These are phyloP conservation scores for Entomortierella lignicola DNA, from an alignment of 192 early-diverging fungal genomes.

Conservation along the genomic window DNA sequence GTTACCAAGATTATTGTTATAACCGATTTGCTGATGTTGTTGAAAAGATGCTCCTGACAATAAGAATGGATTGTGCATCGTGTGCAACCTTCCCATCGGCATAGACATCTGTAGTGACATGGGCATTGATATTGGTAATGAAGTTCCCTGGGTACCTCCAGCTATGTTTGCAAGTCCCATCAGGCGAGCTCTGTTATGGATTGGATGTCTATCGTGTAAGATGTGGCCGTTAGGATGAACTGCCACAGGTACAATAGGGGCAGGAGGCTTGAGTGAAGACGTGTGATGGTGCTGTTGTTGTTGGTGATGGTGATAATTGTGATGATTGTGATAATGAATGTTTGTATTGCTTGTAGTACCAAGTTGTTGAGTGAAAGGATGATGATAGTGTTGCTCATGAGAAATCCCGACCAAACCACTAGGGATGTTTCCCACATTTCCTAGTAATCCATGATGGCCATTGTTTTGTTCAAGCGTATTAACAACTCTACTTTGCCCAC, in stretches of 20 bases:
- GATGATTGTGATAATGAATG: neutral
- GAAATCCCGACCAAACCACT: conserved; percentile 5
- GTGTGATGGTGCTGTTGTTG: conserved; percentile 8
- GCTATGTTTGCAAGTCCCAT: conserved; percentile 10
- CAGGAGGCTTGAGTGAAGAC: neutral
- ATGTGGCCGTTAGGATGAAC: conserved; percentile 50
- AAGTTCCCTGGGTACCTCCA: neutral
- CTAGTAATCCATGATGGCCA: neutral
- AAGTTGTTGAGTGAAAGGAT: neutral
- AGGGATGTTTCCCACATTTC: neutral
- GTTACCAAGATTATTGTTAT: neutral
- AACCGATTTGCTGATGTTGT: neutral
- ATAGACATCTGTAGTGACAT: neutral
- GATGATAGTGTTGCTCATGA: neutral
- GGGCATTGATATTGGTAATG: neutral
- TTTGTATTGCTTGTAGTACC: neutral
- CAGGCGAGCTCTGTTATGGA: conserved; percentile 44
- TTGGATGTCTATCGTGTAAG: conserved; percentile 41
- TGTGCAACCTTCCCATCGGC: neutral
- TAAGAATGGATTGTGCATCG: neutral
- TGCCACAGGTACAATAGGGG: conserved; percentile 4
- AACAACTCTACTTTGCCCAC: too few species aligned
- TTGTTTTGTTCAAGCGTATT: neutral
- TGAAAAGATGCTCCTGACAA: neutral
- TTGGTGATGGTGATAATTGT: conserved; percentile 10